Evolutionary conservation across 108 stramenopile species (phyloP).

Genomic region (Pseudonitzschia multistriata): DNA sequence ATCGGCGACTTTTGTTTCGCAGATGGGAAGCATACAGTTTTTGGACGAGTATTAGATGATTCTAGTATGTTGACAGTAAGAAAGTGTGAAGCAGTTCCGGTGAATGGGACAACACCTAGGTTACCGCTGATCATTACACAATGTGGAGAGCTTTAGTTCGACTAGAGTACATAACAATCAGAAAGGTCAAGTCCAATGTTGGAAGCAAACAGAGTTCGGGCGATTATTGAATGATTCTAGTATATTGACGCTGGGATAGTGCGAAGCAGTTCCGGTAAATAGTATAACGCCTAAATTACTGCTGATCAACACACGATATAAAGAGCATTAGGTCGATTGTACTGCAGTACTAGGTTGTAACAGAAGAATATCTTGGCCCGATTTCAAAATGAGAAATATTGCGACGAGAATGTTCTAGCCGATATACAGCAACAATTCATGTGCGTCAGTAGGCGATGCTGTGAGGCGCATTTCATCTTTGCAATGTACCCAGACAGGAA

Average conservation of each 20-base stretch:
- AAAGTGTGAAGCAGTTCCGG: constrained; percentile 85
- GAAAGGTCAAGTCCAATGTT: neutral
- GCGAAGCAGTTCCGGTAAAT: constrained; percentile 77
- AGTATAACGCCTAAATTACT: constrained; percentile 71
- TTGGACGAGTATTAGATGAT: constrained; percentile 95
- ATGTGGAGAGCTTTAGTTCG: constrained; percentile 75
- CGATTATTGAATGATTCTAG: constrained; percentile 90
- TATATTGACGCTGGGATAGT: constrained; percentile 87
- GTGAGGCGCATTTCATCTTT: too few relatives aligned
- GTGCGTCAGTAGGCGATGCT: too few relatives aligned
- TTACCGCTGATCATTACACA: constrained; percentile 71
- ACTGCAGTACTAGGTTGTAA: too few relatives aligned
- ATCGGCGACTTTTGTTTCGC: neutral
- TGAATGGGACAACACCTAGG: constrained; percentile 65
- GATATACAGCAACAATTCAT: too few relatives aligned
- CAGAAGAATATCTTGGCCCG: too few relatives aligned
- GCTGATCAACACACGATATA: constrained; percentile 70
- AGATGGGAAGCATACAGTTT: constrained; percentile 94
- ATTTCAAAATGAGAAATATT: too few relatives aligned
- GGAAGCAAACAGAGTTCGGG: constrained; percentile 91
- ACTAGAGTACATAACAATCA: neutral
- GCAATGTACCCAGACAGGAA: too few relatives aligned
- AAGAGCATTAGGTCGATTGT: constrained; percentile 63
- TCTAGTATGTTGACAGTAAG: constrained; percentile 87
- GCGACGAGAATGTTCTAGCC: too few relatives aligned